Base-by-base conservation (phyloP, 2,329 filamentous ascomycete genomes). In the Exophiala alcalophila region DNA sequence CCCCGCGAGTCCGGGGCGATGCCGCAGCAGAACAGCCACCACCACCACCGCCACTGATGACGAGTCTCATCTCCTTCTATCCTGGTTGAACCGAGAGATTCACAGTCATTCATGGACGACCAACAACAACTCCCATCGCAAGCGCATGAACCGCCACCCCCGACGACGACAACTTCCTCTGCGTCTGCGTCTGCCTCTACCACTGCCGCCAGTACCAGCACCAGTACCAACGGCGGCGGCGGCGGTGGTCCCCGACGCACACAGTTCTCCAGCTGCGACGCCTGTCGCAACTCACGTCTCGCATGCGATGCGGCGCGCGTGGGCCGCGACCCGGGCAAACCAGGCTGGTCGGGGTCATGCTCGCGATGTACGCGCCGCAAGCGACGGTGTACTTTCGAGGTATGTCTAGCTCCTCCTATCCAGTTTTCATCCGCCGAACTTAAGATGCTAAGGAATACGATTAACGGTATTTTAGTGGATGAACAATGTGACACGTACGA, bases 231-330 rank as follows among this genome's bases (percentile, higher is more conserved):
- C n/a, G n/a, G n/a, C n/a, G n/a, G n/a, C n/a, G n/a, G n/a, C n/a
- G n/a, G n/a, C n/a, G n/a, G n/a, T n/a, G n/a, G n/a, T n/a, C 34
- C 34, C 29, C 34, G 34, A 4, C 54, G 59, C 19, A 61, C 50
- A 11, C 61, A 62, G 30, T 63, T 60, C 38, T 63, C 60, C 10
- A 63, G 61, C 40, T 63, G 61, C 28, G 61, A 63, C 50, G 51
- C 53, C 9, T 62, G 59, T 36, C 61, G 61, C 21, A 53, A 52
- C n/a, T 56, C 59, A 18, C 53, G 59, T 2, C 58, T 62, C 27
- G 54, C 55, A 8, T 62, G 61, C 40, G 59, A 63, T 34, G 59
- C 60, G 12, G 20, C 15, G 7, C 32, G 40, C 9, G 20, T 32
- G 11, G 32, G 40, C 9, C 25, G 40, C 53, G 25, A 51, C 47